These are phyloP conservation scores for Chimonanthus praecox DNA, from an alignment of 164 flowering plant genomes.

Conservation along the genomic window DNA sequence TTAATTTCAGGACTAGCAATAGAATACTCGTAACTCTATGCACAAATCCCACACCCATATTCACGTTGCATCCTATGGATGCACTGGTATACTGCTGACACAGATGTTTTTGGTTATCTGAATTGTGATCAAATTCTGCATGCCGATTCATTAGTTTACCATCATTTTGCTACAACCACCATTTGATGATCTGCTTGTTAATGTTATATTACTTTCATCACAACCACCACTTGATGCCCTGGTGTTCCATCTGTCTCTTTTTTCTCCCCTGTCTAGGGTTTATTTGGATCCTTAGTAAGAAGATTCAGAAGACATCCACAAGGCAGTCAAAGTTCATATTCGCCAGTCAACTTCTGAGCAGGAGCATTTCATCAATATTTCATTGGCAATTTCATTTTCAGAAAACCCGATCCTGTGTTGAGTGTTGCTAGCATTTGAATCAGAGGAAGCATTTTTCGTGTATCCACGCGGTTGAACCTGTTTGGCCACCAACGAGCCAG, in stretches of 20 bases:
- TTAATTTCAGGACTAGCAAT: too few species aligned
- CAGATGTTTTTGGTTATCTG: not conserved
- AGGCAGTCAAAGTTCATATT: conserved; percentile 56
- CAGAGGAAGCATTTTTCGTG: not conserved
- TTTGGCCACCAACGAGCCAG: not conserved
- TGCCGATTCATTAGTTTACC: not conserved
- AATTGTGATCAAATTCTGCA: not conserved
- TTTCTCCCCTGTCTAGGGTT: conserved; percentile 35
- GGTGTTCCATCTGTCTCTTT: not conserved
- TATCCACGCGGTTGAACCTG: not conserved
- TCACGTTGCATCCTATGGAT: not conserved
- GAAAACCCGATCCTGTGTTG: not conserved
- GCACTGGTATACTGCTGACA: not conserved
- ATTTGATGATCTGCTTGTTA: not conserved
- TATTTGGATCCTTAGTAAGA: conserved; percentile 32
- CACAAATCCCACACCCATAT: not conserved
- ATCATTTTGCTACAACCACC: not conserved
- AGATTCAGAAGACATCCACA: conserved; percentile 54
- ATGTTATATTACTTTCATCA: not conserved
- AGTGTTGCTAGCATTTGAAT: not conserved
- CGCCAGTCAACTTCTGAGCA: conserved; percentile 64
- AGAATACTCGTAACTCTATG: too few species aligned
- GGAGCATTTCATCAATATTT: not conserved
- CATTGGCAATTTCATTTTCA: not conserved
- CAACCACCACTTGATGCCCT: not conserved